Base-by-base conservation (phyloP, 345 rosid genomes). In the Camelina neglecta region DNA sequence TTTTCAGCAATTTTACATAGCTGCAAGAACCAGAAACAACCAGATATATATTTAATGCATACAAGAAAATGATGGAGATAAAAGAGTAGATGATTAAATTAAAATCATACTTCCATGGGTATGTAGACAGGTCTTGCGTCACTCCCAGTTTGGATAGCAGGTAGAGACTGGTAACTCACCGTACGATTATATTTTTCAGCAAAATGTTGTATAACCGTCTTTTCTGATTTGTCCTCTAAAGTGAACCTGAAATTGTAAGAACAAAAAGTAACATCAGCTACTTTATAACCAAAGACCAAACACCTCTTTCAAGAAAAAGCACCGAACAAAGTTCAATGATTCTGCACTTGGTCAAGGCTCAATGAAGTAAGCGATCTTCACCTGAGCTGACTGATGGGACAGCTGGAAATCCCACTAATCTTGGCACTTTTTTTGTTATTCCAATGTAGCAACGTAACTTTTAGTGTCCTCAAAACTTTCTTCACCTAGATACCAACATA, bases 61-160 rank as follows among this genome's bases (percentile, higher is more conserved):
- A 29, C 2, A 48, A 1, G 5, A 45, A 64, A 54, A 68, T 29
- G 29, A 61, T 35, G 39, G 31, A 66, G 24, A 8, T 4, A 10
- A 41, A 31, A 13, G 7, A 38, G 7, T 9, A 63, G 8, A 51
- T 54, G 20, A 6, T 49, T 0, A 5, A 11, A 59, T 2, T 44
- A 8, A 26, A 72, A 21, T 8, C 44, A 51, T 58, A 94, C 98
- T 85, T 94, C 98, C 96, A 94, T 94, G 0, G 98, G 98, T 41
- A 83, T 41, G 78, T 67, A 87, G 15, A 59, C 42, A 29, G 93
- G 93, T 38, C 13, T 87, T 0, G 92, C 13, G 24, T 86, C 93
- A 61, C 75, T 84, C 42, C 95, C 98, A 38, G 87, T 73, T 78
- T 79, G 81, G 64, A 93, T 83, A 0, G 93, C 88, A 26, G 96